Base-by-base conservation (phyloP, 73 alveolate species). In the Paramecium sonneborni region DNA sequence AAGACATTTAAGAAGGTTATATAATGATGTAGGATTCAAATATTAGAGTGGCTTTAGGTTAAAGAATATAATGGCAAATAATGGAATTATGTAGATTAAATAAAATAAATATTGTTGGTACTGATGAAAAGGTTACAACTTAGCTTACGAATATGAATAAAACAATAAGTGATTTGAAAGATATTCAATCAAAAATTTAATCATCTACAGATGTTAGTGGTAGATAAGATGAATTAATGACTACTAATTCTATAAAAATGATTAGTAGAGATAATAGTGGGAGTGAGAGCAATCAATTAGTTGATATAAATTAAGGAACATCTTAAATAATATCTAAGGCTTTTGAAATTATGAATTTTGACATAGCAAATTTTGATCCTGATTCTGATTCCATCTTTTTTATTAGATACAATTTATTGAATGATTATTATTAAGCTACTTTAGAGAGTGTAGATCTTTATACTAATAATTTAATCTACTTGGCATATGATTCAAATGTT, bases 241-340 rank as follows among this genome's bases (percentile, higher is more conserved):
- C 67, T 2, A 28, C 76, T 69, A 57, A 76, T 23, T 46, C 79
- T 2, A 88, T 88, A 21, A 69, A 88, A 62, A 46, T 88, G 76
- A 46, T 37, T 14, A 88, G 76, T 69, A 69, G 84, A 30, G 79
- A 68, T 23, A 11, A 44, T 48, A 44, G 55, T 79, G 94, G 94
- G 14, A 21, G 46, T 56, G 44, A 57, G 34, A 69, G 85, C 41
- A 41, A 69, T 26, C 10, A 34, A 21, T 44, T 43, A 24, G 48
- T 62, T 4, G 94, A 88, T 44, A 88, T 88, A 15, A 88, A 88
- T 23, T 62, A 70, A n/a, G 94, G 88, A 23, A 88, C 94, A 5
- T 43, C 48, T 14, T 70, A 88, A 48, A 82, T 88, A 32, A 70
- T 88, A 41, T 88, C 94, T 14, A 88, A 88, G 70, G 88, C 91